These are phyloP conservation scores for Oryza meyeriana DNA, from an alignment of 176 grass and related monocot genomes.

Conservation along the genomic window DNA sequence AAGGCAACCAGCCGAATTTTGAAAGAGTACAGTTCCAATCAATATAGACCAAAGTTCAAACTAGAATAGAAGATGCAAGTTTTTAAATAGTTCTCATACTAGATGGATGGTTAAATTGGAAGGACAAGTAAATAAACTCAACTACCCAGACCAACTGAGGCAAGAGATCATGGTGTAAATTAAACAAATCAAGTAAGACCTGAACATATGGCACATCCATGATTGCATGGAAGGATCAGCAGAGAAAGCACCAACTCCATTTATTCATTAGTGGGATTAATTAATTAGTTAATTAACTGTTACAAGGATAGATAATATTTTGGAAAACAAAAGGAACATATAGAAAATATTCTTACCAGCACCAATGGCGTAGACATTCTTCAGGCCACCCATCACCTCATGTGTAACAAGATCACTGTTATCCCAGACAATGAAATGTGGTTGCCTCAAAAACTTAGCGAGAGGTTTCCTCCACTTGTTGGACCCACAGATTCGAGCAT, in stretches of 20 bases:
- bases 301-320: neutral
- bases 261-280: neutral
- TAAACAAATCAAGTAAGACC: constrained; percentile 11
- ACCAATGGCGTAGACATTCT: constrained; percentile 98
- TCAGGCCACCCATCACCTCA: constrained; percentile 98
- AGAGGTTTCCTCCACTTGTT: constrained; percentile 86
- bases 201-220: neutral
- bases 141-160: neutral
- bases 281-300: neutral
- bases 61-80: neutral
- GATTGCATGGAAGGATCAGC: neutral
- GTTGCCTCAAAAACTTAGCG: constrained; percentile 87
- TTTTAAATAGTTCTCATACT: neutral
- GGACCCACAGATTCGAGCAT: constrained; percentile 93
- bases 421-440: constrained; percentile 99
- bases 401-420: constrained; percentile 96
- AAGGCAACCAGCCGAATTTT: neutral
- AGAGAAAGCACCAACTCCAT: neutral
- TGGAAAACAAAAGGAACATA: neutral
- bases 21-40: neutral
- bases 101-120: neutral
- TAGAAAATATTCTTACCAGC: constrained; percentile 59
- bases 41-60: neutral
- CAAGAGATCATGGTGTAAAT: neutral
- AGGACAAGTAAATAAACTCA: neutral